Evolutionary conservation across 2,329 filamentous ascomycete species (phyloP).

Genomic region (Claviceps maximensis): DNA sequence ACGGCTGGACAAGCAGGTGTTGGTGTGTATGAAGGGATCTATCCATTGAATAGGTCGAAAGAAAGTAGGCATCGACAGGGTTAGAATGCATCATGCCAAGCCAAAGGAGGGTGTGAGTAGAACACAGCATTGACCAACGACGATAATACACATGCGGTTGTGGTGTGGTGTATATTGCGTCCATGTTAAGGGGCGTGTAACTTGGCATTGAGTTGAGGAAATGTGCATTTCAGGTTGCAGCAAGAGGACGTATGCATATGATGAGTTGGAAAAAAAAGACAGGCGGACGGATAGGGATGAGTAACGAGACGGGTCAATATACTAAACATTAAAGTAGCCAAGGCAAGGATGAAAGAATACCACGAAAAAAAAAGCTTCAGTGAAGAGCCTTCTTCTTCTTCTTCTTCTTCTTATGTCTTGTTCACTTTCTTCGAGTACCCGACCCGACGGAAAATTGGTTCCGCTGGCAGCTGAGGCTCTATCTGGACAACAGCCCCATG

Average conservation of each 20-base stretch:
- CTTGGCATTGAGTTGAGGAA: conserved; percentile 1
- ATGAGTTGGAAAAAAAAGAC: conserved; percentile 14
- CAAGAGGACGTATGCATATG: conserved; percentile 23
- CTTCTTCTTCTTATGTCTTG: not conserved
- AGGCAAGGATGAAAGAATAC: not conserved
- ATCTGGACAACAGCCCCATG: not conserved
- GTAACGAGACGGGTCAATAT: not conserved
- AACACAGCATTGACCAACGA: conserved; percentile 7
- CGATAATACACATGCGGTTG: conserved; percentile 1
- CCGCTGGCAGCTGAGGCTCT: conserved; percentile 14
- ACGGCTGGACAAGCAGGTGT: conserved; percentile 14
- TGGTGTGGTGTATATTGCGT: not conserved
- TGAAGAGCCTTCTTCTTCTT: not conserved
- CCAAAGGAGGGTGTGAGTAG: conserved; percentile 12
- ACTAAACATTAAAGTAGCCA: not conserved
- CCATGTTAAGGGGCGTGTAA: conserved; percentile 1
- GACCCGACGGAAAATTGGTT: conserved; percentile 11
- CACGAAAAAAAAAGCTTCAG: no score
- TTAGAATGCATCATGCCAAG: conserved; percentile 3
- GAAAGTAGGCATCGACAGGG: not conserved
- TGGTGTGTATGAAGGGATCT: conserved; percentile 3
- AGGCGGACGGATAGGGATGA: not conserved
- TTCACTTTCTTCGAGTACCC: not conserved
- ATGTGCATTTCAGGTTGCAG: not conserved
- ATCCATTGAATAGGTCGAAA: not conserved